phyloP scores from a whole-genome alignment of 192 early-diverging fungal genomes.

The Coemansia aciculifera region DNA sequence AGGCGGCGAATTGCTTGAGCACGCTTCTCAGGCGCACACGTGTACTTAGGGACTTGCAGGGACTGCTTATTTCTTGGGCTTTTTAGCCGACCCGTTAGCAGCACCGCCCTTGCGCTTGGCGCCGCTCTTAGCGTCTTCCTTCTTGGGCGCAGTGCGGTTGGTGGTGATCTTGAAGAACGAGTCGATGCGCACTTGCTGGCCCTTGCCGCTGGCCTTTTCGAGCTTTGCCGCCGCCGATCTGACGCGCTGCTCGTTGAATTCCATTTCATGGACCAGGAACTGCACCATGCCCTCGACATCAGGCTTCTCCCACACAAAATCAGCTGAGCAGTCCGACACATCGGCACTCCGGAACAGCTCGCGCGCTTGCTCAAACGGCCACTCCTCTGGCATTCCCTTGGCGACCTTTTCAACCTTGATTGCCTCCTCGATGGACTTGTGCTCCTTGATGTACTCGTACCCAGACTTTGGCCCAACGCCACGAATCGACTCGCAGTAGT shows the following conservation, averaged over 20 bases:
- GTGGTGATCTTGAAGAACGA: conserved; percentile 76
- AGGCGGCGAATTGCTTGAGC: not conserved
- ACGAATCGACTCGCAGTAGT: conserved; percentile 94
- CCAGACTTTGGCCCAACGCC: conserved; percentile 90
- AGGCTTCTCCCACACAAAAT: conserved; percentile 74
- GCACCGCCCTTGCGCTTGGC: conserved; percentile 26
- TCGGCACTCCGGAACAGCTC: conserved; percentile 83
- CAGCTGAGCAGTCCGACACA: conserved; percentile 62
- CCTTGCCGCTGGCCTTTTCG: conserved; percentile 68
- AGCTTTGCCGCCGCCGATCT: conserved; percentile 79
- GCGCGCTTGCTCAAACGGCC: conserved; percentile 89
- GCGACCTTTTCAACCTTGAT: conserved; percentile 76
- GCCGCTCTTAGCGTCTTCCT: not conserved
- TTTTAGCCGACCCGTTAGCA: conserved; percentile 18
- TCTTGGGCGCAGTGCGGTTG: conserved; percentile 8
- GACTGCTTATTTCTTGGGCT: conserved; percentile 19
- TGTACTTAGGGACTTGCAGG: not conserved
- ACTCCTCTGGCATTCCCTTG: conserved; percentile 80
- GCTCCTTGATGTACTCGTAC: conserved; percentile 79
- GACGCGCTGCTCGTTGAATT: conserved; percentile 93
- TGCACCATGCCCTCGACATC: conserved; percentile 81
- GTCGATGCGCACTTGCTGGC: conserved; percentile 90
- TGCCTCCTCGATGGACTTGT: conserved; percentile 78
- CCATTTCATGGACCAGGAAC: conserved; percentile 92
- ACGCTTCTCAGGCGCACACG: not conserved